These are phyloP conservation scores for Apophysomyces elegans DNA, from an alignment of 371 early-diverging fungal genomes.

Conservation along the genomic window DNA sequence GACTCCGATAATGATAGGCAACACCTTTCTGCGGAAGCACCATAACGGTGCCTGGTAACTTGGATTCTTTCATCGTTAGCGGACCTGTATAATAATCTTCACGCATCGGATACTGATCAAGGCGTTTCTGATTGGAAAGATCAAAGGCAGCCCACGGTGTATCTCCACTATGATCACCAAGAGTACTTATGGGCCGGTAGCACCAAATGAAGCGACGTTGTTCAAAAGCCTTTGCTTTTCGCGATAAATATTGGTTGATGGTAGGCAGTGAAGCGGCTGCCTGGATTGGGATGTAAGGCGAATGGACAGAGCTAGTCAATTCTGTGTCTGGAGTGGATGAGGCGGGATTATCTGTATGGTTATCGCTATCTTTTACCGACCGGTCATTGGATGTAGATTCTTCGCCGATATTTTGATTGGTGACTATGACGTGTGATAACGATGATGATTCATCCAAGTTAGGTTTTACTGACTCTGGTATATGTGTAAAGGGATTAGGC, in stretches of 20 bases:
- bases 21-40: slow-evolving; percentile 18
- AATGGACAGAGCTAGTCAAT: background rate
- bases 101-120: slow-evolving; percentile 12
- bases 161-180: background rate
- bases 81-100: background rate
- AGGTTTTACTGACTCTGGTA: background rate
- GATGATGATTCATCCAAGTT: no score
- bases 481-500: background rate
- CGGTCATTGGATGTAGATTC: background rate
- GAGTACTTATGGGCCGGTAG: slow-evolving; percentile 20
- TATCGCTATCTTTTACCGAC: background rate
- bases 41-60: slow-evolving; percentile 23
- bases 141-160: slow-evolving; percentile 27
- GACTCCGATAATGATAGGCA: slow-evolving; percentile 25
- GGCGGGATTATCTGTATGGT: background rate
- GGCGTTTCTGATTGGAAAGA: slow-evolving; percentile 17
- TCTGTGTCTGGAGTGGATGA: background rate
- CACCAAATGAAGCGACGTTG: slow-evolving; percentile 24
- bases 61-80: slow-evolving; percentile 15
- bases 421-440: no score
- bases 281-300: background rate
- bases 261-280: background rate
- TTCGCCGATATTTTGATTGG: background rate
- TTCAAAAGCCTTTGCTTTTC: slow-evolving; percentile 16
- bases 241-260: background rate